A percentile compares a stretch with the other conserved stretches of the same genome.
phyloP scores from a whole-genome alignment of 2,329 filamentous ascomycete genomes.

The Arthrobotrys iridis region DNA sequence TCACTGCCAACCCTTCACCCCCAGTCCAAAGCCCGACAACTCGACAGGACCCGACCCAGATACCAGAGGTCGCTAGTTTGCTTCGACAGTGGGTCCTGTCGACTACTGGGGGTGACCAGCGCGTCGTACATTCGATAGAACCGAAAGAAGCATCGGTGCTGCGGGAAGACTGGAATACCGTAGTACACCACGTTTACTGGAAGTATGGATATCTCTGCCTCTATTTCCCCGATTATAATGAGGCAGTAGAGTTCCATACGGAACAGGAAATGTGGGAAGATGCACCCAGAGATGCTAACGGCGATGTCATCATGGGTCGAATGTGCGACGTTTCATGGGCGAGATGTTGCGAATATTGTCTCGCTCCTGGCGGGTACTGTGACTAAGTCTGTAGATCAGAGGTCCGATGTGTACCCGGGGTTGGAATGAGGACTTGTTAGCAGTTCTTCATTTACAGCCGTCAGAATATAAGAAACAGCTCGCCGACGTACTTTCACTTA shows the following conservation, averaged over 20 bases:
- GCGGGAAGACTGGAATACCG: slow-evolving; percentile 44
- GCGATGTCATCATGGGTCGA: slow-evolving; percentile 44
- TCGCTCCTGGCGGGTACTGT: slow-evolving; percentile 28
- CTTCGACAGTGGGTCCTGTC: slow-evolving; percentile 28
- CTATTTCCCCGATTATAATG: slow-evolving; percentile 22
- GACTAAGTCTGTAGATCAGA: slow-evolving; percentile 7
- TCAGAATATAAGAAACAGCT: background rate
- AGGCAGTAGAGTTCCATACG: slow-evolving; percentile 29
- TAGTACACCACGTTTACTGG: slow-evolving; percentile 39
- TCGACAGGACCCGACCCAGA: slow-evolving; percentile 10
- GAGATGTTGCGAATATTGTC: slow-evolving; percentile 12
- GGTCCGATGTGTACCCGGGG: slow-evolving; percentile 4
- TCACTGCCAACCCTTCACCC: slow-evolving; percentile 19
- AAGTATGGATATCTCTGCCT: slow-evolving; percentile 40
- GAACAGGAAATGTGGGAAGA: slow-evolving; percentile 48
- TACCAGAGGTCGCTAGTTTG: background rate
- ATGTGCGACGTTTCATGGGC: slow-evolving; percentile 43
- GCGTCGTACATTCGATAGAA: slow-evolving; percentile 20
- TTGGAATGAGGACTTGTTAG: slow-evolving; percentile 33
- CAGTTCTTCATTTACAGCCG: slow-evolving; percentile 32
- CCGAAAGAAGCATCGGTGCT: slow-evolving; percentile 29
- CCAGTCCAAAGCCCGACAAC: background rate
- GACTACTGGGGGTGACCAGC: slow-evolving; percentile 26
- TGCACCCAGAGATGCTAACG: slow-evolving; percentile 41
- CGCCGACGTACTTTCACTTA: background rate